Base-by-base conservation (phyloP, 192 early-diverging fungal genomes). In the Diversispora eburnea region DNA sequence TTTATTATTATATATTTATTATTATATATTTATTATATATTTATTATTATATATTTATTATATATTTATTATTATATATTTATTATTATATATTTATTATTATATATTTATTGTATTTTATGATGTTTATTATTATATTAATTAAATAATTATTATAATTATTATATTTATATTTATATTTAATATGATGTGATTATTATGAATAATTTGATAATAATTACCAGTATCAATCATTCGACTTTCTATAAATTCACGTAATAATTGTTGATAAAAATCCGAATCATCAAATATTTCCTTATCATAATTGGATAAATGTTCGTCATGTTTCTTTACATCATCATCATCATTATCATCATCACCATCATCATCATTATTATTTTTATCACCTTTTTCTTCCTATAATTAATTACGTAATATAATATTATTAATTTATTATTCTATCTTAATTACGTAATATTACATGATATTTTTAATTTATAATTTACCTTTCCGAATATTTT, bases 251-350 rank as follows among this genome's bases (percentile, higher is more conserved):
- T 99, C 97, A 57, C 95, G 92, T 70, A 99, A 75, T 57, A 95
- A 84, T 64, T 94, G 92, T 74, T 94, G 91, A 79, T 99, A 99
- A 78, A 94, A 99, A 79, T 99, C 97, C 1, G 88, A 86, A 75
- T 99, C 97, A 75, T 99, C 97, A 83, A 97, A 99, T 43, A 99
- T 90, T 64, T 98, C 92, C 10, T 80, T 72, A 68, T 97, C 94
- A 69, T 93, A 87, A 60, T 94, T 88, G 43, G 84, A 77, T 56
- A 91, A 77, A 76, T 88, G 85, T 20, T 80, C 80, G 70, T 90
- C 92, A 49, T 78, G 77, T 65, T 77, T 75, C 45, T 78, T 77
- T 49, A 59, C 75, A n/a, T 80, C 80, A 52, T 82, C 80, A 48
- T 79, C 74, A 19, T 73, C 71, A 49, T 76, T 73, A 13, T 70